Conservation (phyloP, 139 green algal species). For the Chlamydomonas incerta region DNA sequence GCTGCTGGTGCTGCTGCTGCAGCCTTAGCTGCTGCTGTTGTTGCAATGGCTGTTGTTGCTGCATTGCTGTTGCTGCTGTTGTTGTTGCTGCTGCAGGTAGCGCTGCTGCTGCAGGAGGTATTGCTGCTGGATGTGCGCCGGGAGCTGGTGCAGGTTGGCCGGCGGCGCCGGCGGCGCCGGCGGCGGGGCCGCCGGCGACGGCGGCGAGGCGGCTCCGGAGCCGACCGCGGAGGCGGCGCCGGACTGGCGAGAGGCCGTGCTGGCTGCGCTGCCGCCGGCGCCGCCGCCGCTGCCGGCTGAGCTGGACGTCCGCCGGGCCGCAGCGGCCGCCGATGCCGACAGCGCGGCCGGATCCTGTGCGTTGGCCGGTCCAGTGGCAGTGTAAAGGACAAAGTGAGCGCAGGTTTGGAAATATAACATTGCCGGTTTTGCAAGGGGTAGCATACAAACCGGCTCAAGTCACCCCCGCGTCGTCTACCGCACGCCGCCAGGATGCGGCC, state of each 20-base stretch:
- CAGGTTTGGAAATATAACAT: too few relatives aligned
- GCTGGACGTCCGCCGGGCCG: background rate
- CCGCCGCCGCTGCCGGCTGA: background rate
- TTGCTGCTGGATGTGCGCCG: background rate
- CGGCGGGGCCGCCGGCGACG: background rate
- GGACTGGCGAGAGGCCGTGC: too few relatives aligned
- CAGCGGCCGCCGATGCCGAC: background rate
- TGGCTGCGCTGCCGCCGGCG: too few relatives aligned
- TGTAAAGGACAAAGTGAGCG: too few relatives aligned
- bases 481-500: too few relatives aligned
- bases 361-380: too few relatives aligned
- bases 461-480: too few relatives aligned
- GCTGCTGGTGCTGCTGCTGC: slow-evolving; percentile 25
- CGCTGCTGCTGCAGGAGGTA: background rate
- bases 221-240: too few relatives aligned
- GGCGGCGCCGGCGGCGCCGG: background rate
- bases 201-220: background rate
- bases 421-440: too few relatives aligned
- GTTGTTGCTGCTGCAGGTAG: slow-evolving; percentile 15
- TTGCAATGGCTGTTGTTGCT: slow-evolving; percentile 9
- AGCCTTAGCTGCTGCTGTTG: too few relatives aligned
- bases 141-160: background rate
- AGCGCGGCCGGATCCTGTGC: background rate
- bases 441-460: too few relatives aligned
- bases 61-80: background rate